Evolutionary conservation across 202 grass and related monocot species (phyloP), one percentile per base, ranked within the genome.

Genomic region (Schoenoplectus tabernaemontani): DNA sequence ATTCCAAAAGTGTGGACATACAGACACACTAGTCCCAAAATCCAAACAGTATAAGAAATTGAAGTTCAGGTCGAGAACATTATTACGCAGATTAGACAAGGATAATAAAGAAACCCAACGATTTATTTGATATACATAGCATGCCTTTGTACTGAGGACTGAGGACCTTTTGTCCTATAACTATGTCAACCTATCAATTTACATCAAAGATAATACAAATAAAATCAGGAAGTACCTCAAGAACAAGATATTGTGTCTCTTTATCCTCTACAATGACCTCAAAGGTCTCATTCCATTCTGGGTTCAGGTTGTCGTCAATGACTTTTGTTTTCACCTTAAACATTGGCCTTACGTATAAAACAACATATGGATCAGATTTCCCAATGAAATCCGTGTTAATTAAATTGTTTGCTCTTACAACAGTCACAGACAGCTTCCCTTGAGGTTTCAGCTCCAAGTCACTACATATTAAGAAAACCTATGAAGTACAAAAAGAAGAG

Each of bases 341-440:
- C 74, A 92, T 94, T 0, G 89, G 91, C 6, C 91, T 84, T 50
- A 91, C 75, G 62, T 95, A 98, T 41, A 98, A 68, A 54, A 78
- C 54, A 50, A 95, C 91, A 44, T 98, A 98, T 67, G 95, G 95
- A 86, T 98, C 95, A 81, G 91, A 98, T 94, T 98, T 98, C 78
- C 95, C 95, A 44, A 98, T 68, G 78, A 97, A 5, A 78, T 95
- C 95, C 77, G 84, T 82, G 7, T 98, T 98, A 64, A 59, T 92
- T 84, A 98, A 82, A 30, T 80, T 84, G 64, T 81, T 86, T 82
- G 95, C 95, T 87, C 87, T 90, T 48, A 92, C 24, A 37, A 98
- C 81, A 42, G 87, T 92, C 80, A 98, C 83, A 44, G 83, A 83
- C 64, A 98, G 78, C 71, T 57, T 90, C 46, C 95, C 95, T 85